phyloP scores from a whole-genome alignment of 192 early-diverging fungal species.

The Phlyctochytrium planicorne region DNA sequence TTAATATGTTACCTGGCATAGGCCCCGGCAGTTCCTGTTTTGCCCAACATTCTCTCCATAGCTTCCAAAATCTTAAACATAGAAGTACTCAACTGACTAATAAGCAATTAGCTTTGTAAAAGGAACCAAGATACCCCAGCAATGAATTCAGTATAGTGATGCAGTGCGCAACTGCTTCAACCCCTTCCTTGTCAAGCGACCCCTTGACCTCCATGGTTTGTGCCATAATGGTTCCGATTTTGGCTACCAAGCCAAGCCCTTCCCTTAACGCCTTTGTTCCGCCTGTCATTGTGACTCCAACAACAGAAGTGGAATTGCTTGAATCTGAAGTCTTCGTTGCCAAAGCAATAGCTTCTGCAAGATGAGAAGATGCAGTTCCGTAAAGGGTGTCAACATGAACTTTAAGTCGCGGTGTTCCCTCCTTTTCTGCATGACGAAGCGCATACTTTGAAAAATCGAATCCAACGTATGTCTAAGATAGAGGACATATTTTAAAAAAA shows the following conservation, averaged over 20 bases:
- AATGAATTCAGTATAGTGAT: constrained; percentile 10
- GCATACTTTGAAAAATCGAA: constrained; percentile 35
- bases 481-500: constrained; percentile 10
- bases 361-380: constrained; percentile 12
- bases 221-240: constrained; percentile 30
- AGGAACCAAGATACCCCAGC: too few relatives aligned
- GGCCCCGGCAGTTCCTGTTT: constrained; percentile 26
- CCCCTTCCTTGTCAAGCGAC: constrained; percentile 31
- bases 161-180: constrained; percentile 25
- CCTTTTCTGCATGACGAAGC: constrained; percentile 28
- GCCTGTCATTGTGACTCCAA: constrained; percentile 12
- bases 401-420: constrained; percentile 28
- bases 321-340: constrained; percentile 1
- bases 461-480: constrained; percentile 17
- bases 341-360: constrained; percentile 22
- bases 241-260: constrained; percentile 29
- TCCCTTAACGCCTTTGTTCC: constrained; percentile 34
- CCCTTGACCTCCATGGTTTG: constrained; percentile 35
- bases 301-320: not conserved
- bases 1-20: constrained; percentile 21
- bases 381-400: constrained; percentile 27
- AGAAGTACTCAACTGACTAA: constrained; percentile 22
- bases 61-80: constrained; percentile 40
- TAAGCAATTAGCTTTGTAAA: too few relatives aligned
- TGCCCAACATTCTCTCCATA: constrained; percentile 37